A percentile compares a stretch with the other conserved stretches of the same genome.
Conservation (phyloP, 2,329 filamentous ascomycete genomes). For the Chaetoscypha palmicola region DNA sequence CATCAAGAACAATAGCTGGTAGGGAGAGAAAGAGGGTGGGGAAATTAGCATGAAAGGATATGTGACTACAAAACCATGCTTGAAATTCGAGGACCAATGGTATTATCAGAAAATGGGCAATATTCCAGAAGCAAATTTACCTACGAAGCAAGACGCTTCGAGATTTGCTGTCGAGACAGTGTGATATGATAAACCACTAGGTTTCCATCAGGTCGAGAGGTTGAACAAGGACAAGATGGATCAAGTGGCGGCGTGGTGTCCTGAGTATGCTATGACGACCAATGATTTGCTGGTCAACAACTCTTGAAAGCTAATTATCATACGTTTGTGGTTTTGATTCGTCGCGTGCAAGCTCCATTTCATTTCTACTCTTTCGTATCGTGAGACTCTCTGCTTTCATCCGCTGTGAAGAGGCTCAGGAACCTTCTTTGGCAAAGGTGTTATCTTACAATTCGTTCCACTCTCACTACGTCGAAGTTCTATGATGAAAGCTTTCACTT, state of each 20-base stretch:
- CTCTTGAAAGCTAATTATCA: no score
- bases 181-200: constrained; percentile 13
- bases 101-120: constrained; percentile 25
- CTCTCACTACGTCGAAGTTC: no score
- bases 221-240: constrained; percentile 21
- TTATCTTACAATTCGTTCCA: no score
- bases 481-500: no score
- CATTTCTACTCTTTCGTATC: no score
- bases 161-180: constrained; percentile 20
- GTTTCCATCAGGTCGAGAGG: constrained; percentile 18
- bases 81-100: constrained; percentile 22
- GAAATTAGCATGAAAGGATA: constrained; percentile 18
- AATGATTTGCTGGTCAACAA: constrained; percentile 5
- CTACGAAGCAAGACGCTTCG: constrained; percentile 14
- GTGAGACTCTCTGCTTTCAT: no score
- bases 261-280: constrained; percentile 21
- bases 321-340: no score
- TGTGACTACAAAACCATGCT: constrained; percentile 17
- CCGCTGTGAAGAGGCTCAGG: no score
- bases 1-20: constrained; percentile 18
- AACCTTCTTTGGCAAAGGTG: no score
- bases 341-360: no score
- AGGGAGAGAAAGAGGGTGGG: constrained; percentile 10
- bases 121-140: constrained; percentile 16
- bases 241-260: constrained; percentile 29